Conservation (phyloP, 1,139 yeast species). For the Blastobotrys persicus region DNA sequence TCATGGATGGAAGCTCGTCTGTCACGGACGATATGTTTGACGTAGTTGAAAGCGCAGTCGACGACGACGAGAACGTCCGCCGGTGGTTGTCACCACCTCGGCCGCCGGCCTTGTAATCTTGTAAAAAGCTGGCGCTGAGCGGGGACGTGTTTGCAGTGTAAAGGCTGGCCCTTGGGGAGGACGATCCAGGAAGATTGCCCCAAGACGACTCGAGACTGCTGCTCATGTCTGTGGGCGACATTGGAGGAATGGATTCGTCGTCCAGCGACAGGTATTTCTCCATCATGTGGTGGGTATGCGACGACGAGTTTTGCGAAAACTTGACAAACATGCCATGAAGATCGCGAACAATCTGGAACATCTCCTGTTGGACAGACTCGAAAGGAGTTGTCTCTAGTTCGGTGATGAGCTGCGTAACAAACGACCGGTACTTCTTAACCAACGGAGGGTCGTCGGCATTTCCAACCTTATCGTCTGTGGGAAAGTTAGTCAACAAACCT, state of each 20-base stretch:
- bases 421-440: constrained; percentile 33
- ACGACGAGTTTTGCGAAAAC: constrained; percentile 24
- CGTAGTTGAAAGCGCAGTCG: constrained; percentile 6
- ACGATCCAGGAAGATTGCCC: background rate
- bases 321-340: constrained; percentile 36
- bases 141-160: constrained; percentile 8
- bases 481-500: constrained; percentile 22
- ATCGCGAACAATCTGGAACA: constrained; percentile 38
- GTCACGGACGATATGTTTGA: constrained; percentile 25
- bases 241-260: background rate
- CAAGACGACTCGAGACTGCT: constrained; percentile 2
- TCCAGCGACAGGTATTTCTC: constrained; percentile 2
- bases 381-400: constrained; percentile 36
- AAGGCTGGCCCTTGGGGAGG: constrained; percentile 5
- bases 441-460: constrained; percentile 23
- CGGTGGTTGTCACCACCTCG: constrained; percentile 3
- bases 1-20: constrained; percentile 31
- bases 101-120: constrained; percentile 1
- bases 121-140: constrained; percentile 10
- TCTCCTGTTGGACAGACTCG: constrained; percentile 37
- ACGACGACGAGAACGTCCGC: constrained; percentile 13
- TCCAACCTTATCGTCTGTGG: constrained; percentile 4
- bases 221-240: constrained; percentile 1
- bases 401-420: constrained; percentile 34
- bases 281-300: background rate